Base-by-base conservation (phyloP, 106 monocot genomes). In the Allium fistulosum region DNA sequence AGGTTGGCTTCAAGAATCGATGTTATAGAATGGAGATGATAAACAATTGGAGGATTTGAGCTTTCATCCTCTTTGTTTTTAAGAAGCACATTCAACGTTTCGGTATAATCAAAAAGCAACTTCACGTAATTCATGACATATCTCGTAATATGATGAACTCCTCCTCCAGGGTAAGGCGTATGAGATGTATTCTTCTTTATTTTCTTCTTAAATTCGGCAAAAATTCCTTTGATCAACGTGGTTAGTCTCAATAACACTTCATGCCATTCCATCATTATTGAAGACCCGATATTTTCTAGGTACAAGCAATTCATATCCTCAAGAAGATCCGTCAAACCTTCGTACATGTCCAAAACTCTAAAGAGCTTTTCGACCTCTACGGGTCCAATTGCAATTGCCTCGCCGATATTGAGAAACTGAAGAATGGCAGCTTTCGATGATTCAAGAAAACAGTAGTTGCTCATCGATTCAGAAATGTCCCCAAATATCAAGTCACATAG, bases 361-460 rank as follows among this genome's bases (percentile, higher is more conserved):
- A 63, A 73, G 28, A 79, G 62, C 67, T 79, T 79, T 56, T 79
- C 79, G 2, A 63, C 45, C 17, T 69, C 64, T 11, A 57, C 28
- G 11, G 51, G 69, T 6, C 79, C 58, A 10, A 79, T 69, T 9
- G 81, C 74, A 22, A 91, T 64, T 0, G 87, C 86, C 28, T 82
- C 81, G 15, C 79, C 91, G 65, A 91, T 84, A 68, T 75, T 81
- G 26, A 91, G 77, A 26, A 91, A 63, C 60, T 77, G 86, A 65
- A 81, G 60, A 10, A 82, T 73, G 49, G 83, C 79, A 2, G 76
- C 80, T 56, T 81, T 86, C 13, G 89, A 74, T 46, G 74, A 81
- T 57, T 86, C 86, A 26, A 67, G 48, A 53, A 86, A 93, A 61
- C 86, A 89, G 57, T 77, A 75, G 46, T 83, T 77, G 28, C 70